Evolutionary conservation across 192 early-diverging fungal genomes (phyloP).

Genomic region (Chytriomyces hyalinus): DNA sequence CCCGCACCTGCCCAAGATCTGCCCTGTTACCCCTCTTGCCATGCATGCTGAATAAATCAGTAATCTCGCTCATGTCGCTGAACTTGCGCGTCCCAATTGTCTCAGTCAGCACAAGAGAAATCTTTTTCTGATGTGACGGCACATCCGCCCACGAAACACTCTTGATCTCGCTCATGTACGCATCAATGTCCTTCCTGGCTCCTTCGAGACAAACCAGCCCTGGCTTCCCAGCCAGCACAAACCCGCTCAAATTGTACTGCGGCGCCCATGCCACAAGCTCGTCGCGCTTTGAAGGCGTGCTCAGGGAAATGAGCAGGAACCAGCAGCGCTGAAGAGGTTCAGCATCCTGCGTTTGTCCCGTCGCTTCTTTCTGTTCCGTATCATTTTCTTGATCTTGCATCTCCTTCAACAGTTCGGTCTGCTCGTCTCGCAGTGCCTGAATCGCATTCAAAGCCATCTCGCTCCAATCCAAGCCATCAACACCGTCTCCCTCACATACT

Average conservation of each 20-base stretch:
- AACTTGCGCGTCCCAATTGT: slow-evolving; percentile 7
- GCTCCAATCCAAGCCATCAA: background rate
- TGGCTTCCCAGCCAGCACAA: slow-evolving; percentile 28
- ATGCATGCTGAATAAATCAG: slow-evolving; percentile 26
- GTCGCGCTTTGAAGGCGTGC: slow-evolving; percentile 12
- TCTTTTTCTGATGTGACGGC: slow-evolving; percentile 28
- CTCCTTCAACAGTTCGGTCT: background rate
- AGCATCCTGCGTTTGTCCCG: background rate
- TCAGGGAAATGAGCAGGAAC: slow-evolving; percentile 24
- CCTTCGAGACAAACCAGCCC: slow-evolving; percentile 17
- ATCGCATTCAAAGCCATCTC: background rate
- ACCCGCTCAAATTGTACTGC: slow-evolving; percentile 4
- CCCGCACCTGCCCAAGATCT: slow-evolving; percentile 22
- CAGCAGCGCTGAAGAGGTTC: background rate
- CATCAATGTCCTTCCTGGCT: background rate
- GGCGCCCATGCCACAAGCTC: slow-evolving; percentile 26
- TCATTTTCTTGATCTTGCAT: background rate
- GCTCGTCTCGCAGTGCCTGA: background rate
- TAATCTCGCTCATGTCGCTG: slow-evolving; percentile 17
- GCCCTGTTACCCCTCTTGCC: slow-evolving; percentile 19
- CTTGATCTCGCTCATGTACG: slow-evolving; percentile 27
- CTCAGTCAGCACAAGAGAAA: slow-evolving; percentile 15
- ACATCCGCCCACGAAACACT: slow-evolving; percentile 21
- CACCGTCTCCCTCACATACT: background rate
- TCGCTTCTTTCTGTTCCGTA: background rate